Evolutionary conservation across 2,329 filamentous ascomycete genomes (phyloP).

Genomic region (Alternaria metachromatica): DNA sequence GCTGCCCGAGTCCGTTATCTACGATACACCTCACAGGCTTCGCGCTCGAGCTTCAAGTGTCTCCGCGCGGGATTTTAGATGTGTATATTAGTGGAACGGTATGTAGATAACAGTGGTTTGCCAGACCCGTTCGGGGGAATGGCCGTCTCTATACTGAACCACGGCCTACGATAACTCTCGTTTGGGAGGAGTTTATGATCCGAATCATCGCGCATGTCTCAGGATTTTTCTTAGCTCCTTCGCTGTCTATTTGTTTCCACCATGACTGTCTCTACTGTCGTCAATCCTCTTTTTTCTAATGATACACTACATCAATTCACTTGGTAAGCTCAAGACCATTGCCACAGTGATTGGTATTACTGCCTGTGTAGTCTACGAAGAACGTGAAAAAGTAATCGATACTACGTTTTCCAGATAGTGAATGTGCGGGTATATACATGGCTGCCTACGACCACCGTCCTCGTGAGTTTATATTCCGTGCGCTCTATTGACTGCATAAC

Average conservation of each 20-base stretch:
- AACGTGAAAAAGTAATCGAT: neutral
- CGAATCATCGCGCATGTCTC: neutral
- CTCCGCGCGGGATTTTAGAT: neutral
- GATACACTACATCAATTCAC: neutral
- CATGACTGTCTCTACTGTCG: neutral
- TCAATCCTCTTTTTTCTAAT: neutral
- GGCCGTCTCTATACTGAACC: neutral
- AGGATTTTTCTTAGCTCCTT: neutral
- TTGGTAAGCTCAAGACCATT: neutral
- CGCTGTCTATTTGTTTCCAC: neutral
- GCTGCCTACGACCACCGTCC: too few species aligned
- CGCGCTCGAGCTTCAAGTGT: neutral
- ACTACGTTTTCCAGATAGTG: neutral
- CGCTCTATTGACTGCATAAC: neutral
- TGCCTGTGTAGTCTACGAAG: neutral
- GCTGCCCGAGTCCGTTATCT: neutral
- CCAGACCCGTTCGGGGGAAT: neutral
- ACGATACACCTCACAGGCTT: fast-evolving
- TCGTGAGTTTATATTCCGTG: too few species aligned
- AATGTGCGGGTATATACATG: neutral
- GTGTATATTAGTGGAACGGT: neutral
- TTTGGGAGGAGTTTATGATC: neutral
- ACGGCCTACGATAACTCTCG: neutral
- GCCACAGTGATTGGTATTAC: neutral
- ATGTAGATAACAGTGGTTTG: neutral